Base-by-base conservation (phyloP, 345 rosid genomes). In the Turnera subulata region DNA sequence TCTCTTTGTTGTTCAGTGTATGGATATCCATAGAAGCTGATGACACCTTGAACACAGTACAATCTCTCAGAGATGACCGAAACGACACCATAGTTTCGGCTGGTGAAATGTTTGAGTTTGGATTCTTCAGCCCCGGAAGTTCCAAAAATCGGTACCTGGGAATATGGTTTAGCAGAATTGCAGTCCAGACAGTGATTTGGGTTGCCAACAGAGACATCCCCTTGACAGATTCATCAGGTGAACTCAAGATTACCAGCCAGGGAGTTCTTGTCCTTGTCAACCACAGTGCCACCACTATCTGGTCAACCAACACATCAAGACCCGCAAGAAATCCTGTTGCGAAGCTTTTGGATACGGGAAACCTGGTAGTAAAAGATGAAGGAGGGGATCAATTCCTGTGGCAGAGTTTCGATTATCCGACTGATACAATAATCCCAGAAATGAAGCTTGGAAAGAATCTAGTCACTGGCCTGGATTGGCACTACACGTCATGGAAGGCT, bases 321-420 rank as follows among this genome's bases (percentile, higher is more conserved):
- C 7, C 26, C 12, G 29, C 53, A 5, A 50, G 21, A 29, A 47
- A 62, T 37, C 14, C 33, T 1, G 61, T 50, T 37, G 75, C 69
- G 7, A 48, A 39, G n/a, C 71, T 74, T 57, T 62, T 40, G 7
- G 66, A 65, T 58, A 24, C 44, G 1, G 74, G 66, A 58, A 69
- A 74, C 49, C 44, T 74, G 49, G 54, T 74, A 11, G 7, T 70
- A 6, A 65, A 35, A 46, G 55, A 57, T 62, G 59, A 40, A 3
- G 1, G 43, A 38, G 35, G 8, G 14, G 40, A 48, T 5, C 11
- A 47, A 1, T 24, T 54, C 35, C 2, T 37, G 1, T 66, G 72
- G 72, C 72, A 70, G 65, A 74, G 72, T 65, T 69, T 61, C 44
- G 78, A 74, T 40, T 21, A 51, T 49, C 68, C 71, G 46, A 43